These are phyloP conservation scores for Cutaneotrichosporon cutaneum DNA, from an alignment of 1,284 basidiomycete species.

Conservation along the genomic window DNA sequence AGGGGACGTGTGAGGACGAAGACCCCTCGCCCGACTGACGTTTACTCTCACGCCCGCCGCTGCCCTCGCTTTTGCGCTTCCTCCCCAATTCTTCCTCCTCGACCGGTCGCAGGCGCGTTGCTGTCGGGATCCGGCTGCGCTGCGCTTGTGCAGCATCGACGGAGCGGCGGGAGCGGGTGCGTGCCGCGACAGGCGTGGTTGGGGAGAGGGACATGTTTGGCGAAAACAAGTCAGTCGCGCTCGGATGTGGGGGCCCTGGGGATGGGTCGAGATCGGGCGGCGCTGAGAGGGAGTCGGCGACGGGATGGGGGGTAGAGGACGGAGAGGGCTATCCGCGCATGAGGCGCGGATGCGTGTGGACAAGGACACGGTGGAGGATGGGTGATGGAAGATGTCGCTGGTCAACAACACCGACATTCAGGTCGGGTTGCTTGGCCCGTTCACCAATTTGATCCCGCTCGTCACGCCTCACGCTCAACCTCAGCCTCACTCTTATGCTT, in stretches of 20 bases:
- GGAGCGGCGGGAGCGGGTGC: constrained; percentile 18
- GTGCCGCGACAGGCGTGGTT: constrained; percentile 11
- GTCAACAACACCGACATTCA: background rate
- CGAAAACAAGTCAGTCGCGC: constrained; percentile 18
- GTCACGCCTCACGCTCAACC: background rate
- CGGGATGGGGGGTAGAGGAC: background rate
- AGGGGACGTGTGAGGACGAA: background rate
- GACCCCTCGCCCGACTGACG: background rate
- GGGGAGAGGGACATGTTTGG: constrained; percentile 1
- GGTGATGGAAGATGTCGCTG: background rate
- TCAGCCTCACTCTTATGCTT: background rate
- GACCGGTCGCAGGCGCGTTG: background rate
- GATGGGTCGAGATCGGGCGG: too few species aligned
- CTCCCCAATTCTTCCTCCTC: background rate
- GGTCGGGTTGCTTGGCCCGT: background rate
- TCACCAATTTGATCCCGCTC: background rate
- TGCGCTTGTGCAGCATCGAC: background rate
- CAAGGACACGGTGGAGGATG: too few species aligned
- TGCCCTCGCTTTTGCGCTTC: constrained; percentile 5
- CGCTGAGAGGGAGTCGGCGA: background rate
- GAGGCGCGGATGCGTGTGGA: constrained; percentile 6
- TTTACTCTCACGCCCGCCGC: background rate
- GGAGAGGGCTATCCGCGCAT: constrained; percentile 5
- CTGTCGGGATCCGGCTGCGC: constrained; percentile 7
- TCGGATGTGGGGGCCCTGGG: too few species aligned